Conservation (phyloP, 345 rosid genomes). For the Boechera stricta region DNA sequence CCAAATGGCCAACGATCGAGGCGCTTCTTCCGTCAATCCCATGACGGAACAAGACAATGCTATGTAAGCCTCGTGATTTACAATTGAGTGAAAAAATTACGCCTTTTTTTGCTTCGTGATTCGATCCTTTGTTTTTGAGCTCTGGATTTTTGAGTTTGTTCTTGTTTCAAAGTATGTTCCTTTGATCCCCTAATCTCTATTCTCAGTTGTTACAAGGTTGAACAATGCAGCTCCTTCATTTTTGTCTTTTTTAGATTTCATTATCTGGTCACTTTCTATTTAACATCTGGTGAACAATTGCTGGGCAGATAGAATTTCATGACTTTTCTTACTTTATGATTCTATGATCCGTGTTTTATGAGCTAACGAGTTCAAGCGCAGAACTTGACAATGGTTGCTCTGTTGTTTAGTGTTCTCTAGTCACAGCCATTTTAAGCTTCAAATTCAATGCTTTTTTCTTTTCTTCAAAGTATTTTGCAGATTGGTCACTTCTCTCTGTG, state of each 20-base stretch:
- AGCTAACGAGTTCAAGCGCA: too few relatives aligned
- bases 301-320: too few relatives aligned
- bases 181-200: neutral
- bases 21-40: conserved; percentile 51
- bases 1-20: conserved; percentile 59
- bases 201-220: conserved; percentile 1
- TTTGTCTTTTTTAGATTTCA: neutral
- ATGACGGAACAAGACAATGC: conserved; percentile 57
- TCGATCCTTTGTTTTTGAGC: neutral
- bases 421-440: neutral
- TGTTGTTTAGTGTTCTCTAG: neutral
- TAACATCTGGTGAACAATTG: neutral
- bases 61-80: conserved; percentile 48
- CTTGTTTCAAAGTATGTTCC: neutral
- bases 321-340: too few relatives aligned
- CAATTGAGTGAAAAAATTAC: neutral
- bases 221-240: too few relatives aligned
- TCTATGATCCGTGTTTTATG: too few relatives aligned
- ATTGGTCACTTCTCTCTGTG: neutral
- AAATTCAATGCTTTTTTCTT: neutral
- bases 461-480: neutral
- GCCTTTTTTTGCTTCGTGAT: conserved; percentile 8
- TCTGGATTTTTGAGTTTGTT: neutral
- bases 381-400: too few relatives aligned
- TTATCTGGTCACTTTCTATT: neutral